These are phyloP conservation scores for Nematocida ironsii DNA, from an alignment of 371 early-diverging fungal species.

Conservation along the genomic window DNA sequence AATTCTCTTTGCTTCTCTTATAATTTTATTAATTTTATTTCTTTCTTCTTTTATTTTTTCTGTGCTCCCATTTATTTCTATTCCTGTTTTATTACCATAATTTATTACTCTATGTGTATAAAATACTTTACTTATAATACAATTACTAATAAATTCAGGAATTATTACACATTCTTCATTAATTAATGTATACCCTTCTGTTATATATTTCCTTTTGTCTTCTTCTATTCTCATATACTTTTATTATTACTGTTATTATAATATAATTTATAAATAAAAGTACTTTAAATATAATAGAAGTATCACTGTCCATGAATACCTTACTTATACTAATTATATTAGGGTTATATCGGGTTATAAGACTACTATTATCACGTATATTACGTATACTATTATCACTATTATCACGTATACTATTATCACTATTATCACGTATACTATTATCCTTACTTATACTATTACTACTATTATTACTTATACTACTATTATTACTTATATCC, in stretches of 20 bases:
- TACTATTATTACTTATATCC: too few species aligned
- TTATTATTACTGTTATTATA: not conserved
- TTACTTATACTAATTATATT: too few species aligned
- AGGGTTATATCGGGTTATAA: too few species aligned
- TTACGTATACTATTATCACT: too few species aligned
- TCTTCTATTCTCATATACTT: not conserved
- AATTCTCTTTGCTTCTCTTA: not conserved
- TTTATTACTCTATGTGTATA: too few species aligned
- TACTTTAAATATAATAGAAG: not conserved
- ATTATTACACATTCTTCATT: too few species aligned
- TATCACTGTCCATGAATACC: too few species aligned
- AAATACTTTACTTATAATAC: not conserved
- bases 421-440: too few species aligned
- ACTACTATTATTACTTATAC: too few species aligned
- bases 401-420: too few species aligned
- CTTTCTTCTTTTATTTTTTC: slow-evolving; percentile 1
- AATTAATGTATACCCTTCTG: not conserved
- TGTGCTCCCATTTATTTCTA: not conserved
- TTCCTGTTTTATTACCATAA: not conserved
- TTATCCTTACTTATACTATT: too few species aligned
- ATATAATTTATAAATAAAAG: slow-evolving; percentile 2
- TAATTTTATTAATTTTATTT: not conserved
- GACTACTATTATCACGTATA: too few species aligned
- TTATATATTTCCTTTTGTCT: not conserved
- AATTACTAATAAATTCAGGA: not conserved